These are phyloP conservation scores for Thalassiosira mediterranea DNA, from an alignment of 352 stramenopile species.

Conservation along the genomic window DNA sequence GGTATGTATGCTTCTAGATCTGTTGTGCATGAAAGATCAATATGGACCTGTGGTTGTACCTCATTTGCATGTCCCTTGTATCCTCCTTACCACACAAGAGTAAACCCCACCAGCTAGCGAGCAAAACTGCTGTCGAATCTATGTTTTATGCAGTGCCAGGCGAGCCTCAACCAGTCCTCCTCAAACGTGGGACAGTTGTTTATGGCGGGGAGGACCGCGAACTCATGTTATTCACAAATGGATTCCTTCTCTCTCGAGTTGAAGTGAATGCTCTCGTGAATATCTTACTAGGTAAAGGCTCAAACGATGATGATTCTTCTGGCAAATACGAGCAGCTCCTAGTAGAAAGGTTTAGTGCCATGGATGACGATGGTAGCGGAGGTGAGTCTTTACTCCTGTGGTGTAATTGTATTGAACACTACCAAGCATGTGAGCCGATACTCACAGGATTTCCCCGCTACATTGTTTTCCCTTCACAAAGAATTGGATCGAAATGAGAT, in stretches of 20 bases:
- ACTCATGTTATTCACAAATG: conserved; percentile 47
- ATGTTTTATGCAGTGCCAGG: conserved; percentile 34
- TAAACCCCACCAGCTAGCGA: conserved; percentile 18
- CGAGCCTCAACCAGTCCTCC: conserved; percentile 38
- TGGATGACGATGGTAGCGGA: conserved; percentile 41
- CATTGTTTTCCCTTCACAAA: too few species aligned
- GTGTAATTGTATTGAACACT: too few species aligned
- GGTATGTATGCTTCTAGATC: too few species aligned
- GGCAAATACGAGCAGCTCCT: conserved; percentile 7
- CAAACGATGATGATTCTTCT: conserved; percentile 12
- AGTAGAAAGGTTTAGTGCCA: conserved; percentile 35
- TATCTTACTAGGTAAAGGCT: conserved; percentile 24
- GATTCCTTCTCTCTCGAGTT: conserved; percentile 27
- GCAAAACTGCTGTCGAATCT: conserved; percentile 15
- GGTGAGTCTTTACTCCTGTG: too few species aligned
- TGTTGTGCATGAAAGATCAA: too few species aligned
- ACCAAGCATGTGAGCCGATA: too few species aligned
- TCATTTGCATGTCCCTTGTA: too few species aligned
- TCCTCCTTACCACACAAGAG: too few species aligned
- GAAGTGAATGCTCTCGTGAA: conserved; percentile 34
- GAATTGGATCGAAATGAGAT: conserved; percentile 30
- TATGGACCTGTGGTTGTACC: too few species aligned
- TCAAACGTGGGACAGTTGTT: conserved; percentile 42
- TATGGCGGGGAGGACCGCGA: conserved; percentile 30
- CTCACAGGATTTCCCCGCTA: too few species aligned